phyloP scores from a whole-genome alignment of 108 stramenopile species.

The Cyclotella kingstonii region DNA sequence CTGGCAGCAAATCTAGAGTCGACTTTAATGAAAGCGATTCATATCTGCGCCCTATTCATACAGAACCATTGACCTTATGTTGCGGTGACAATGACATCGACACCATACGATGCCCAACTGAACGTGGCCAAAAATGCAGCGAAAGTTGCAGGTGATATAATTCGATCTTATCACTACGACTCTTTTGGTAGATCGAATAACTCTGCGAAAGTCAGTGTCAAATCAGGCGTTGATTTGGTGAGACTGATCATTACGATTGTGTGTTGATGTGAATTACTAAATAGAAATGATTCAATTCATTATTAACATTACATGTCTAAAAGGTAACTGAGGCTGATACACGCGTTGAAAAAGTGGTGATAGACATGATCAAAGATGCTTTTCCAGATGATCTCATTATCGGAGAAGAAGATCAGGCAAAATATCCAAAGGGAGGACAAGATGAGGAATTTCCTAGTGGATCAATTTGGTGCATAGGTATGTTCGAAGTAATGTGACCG shows the following conservation, averaged over 20 bases:
- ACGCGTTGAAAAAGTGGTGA: conserved; percentile 35
- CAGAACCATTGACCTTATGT: not conserved
- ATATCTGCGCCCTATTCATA: too few relatives aligned
- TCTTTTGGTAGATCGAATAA: conserved; percentile 16
- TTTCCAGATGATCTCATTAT: conserved; percentile 45
- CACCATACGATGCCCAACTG: conserved; percentile 34
- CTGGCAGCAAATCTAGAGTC: too few relatives aligned
- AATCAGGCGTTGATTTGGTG: conserved; percentile 44
- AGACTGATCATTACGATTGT: too few relatives aligned
- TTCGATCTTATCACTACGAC: conserved; percentile 22
- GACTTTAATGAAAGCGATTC: too few relatives aligned
- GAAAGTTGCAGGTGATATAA: conserved; percentile 36
- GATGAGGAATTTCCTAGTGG: conserved; percentile 28
- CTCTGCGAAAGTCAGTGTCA: conserved; percentile 29
- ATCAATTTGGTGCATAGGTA: conserved; percentile 31
- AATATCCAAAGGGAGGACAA: conserved; percentile 25
- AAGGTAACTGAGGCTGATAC: conserved; percentile 46
- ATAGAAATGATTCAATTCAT: too few relatives aligned
- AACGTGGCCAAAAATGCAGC: conserved; percentile 34
- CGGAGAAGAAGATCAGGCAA: conserved; percentile 44
- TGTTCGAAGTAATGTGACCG: too few relatives aligned
- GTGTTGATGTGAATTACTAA: too few relatives aligned
- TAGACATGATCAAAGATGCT: conserved; percentile 34
- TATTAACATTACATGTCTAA: too few relatives aligned
- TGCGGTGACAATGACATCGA: not conserved